A percentile compares a stretch with the other conserved stretches of the same genome.
Evolutionary conservation across 2,329 filamentous ascomycete genomes (phyloP).

Genomic region (Botrytis fragariae): DNA sequence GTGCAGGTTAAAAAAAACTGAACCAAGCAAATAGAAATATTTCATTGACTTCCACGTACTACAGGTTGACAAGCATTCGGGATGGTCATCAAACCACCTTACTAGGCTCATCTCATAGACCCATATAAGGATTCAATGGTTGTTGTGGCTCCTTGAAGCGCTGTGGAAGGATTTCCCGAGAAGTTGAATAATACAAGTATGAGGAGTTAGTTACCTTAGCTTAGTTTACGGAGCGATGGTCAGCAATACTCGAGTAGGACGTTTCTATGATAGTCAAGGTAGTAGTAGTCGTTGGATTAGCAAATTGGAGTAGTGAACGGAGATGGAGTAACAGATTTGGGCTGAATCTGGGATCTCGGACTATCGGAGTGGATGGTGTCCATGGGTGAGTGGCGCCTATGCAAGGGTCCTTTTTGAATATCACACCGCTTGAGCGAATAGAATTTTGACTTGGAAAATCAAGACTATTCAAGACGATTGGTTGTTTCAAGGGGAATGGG

Average conservation of each 20-base stretch:
- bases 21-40: background rate
- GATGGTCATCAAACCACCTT: slow-evolving; percentile 9
- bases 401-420: slow-evolving; percentile 12
- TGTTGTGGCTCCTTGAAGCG: slow-evolving; percentile 17
- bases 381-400: slow-evolving; percentile 14
- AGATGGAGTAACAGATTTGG: background rate
- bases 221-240: background rate
- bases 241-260: background rate
- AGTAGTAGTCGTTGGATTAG: background rate
- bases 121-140: slow-evolving; percentile 19
- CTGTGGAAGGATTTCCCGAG: slow-evolving; percentile 14
- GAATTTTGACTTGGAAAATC: background rate
- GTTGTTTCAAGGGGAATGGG: slow-evolving; percentile 11
- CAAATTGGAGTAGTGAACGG: background rate
- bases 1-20: background rate
- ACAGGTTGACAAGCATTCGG: slow-evolving; percentile 3
- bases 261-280: background rate
- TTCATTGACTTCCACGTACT: slow-evolving; percentile 1
- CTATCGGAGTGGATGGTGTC: slow-evolving; percentile 8
- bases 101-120: slow-evolving; percentile 9
- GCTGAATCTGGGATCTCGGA: slow-evolving; percentile 14
- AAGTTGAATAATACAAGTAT: background rate
- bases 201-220: background rate
- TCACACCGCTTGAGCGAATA: slow-evolving; percentile 16
- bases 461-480: slow-evolving; percentile 10